Evolutionary conservation across 2,329 filamentous ascomycete genomes (phyloP).

Genomic region (Botrytis squamosa): DNA sequence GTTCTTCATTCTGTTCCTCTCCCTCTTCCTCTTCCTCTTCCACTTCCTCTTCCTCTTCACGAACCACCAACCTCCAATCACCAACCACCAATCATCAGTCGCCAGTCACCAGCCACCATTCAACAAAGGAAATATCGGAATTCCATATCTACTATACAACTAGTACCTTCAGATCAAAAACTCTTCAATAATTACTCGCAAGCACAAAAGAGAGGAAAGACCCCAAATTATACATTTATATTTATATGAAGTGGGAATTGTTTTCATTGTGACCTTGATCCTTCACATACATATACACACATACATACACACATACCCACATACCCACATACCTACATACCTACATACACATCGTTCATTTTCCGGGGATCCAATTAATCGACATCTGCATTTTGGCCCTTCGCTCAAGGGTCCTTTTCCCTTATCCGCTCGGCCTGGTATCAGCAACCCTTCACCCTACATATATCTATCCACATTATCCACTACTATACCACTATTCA

Average conservation of each 20-base stretch:
- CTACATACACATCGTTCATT: neutral
- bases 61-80: neutral
- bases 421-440: constrained; percentile 17
- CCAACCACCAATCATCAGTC: neutral
- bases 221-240: neutral
- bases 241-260: neutral
- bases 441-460: constrained; percentile 7
- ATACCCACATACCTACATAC: neutral
- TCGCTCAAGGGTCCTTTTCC: constrained; percentile 12
- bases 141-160: too few relatives aligned
- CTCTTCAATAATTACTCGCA: neutral
- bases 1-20: neutral
- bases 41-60: neutral
- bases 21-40: neutral
- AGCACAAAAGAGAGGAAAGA: neutral
- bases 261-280: neutral
- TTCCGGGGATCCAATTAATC: constrained; percentile 18
- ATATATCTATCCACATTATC: constrained; percentile 6
- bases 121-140: neutral
- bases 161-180: too few relatives aligned
- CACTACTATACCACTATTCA: neutral
- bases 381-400: neutral
- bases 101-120: neutral
- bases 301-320: neutral
- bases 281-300: neutral